These are phyloP conservation scores for Chenopodium berlandieri DNA, from an alignment of 148 eudicot species.

Conservation along the genomic window DNA sequence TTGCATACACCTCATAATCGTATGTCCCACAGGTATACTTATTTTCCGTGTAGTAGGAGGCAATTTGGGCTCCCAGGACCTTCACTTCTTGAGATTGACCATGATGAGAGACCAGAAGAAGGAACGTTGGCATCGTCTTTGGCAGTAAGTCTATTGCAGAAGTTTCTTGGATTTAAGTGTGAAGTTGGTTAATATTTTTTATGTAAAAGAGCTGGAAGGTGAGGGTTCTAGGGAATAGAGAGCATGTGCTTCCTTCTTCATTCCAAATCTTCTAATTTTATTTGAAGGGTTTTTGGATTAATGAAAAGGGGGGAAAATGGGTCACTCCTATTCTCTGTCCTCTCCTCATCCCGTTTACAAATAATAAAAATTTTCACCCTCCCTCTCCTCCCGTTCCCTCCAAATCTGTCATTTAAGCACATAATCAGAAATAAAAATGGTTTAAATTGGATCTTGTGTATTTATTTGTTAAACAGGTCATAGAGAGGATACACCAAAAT, in stretches of 20 bases:
- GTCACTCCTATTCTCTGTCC: neutral
- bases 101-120: slow-evolving; percentile 92
- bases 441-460: slow-evolving; percentile 4
- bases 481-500: slow-evolving; percentile 77
- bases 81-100: slow-evolving; percentile 97
- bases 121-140: slow-evolving; percentile 90
- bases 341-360: neutral
- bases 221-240: neutral
- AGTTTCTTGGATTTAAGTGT: neutral
- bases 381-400: neutral
- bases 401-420: neutral
- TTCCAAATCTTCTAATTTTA: neutral
- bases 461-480: slow-evolving; percentile 52
- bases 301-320: neutral
- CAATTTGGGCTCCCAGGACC: slow-evolving; percentile 98
- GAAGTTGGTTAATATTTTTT: neutral
- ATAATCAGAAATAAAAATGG: neutral
- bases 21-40: slow-evolving; percentile 63
- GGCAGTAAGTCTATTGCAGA: slow-evolving; percentile 53
- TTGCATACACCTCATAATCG: slow-evolving; percentile 4
- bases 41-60: slow-evolving; percentile 94
- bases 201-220: neutral
- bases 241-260: neutral
- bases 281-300: neutral
- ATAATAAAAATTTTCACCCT: neutral